A percentile compares a stretch with the other conserved stretches of the same genome.
Evolutionary conservation across 1,139 yeast genomes (phyloP).

Genomic region (Arxiozyma bovina): DNA sequence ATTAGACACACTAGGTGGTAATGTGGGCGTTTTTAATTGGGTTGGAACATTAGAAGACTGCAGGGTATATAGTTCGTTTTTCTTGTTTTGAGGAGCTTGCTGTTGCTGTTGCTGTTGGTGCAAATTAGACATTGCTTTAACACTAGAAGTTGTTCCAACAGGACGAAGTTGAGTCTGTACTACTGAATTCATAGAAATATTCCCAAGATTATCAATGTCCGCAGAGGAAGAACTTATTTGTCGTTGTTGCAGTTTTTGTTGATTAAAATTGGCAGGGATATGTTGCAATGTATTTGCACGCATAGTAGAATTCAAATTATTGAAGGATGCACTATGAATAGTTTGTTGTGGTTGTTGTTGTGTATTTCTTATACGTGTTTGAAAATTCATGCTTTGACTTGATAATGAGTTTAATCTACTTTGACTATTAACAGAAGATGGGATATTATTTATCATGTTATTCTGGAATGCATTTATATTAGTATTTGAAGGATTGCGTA

Average conservation of each 20-base stretch:
- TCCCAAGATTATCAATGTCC: constrained; percentile 5
- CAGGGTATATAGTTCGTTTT: constrained; percentile 1
- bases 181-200: constrained; percentile 22
- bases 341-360: constrained; percentile 4
- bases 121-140: background rate
- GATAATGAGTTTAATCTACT: constrained; percentile 20
- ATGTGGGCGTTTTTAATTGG: constrained; percentile 5
- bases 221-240: constrained; percentile 6
- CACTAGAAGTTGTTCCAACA: background rate
- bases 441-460: constrained; percentile 4
- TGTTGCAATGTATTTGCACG: constrained; percentile 3
- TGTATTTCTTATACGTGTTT: constrained; percentile 6
- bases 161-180: constrained; percentile 17
- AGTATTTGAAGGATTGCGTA: constrained; percentile 29
- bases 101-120: constrained; percentile 2
- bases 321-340: constrained; percentile 5
- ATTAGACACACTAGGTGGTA: constrained; percentile 2
- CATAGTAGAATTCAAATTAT: constrained; percentile 3
- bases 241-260: constrained; percentile 5
- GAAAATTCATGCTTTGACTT: constrained; percentile 7
- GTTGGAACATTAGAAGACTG: background rate
- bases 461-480: constrained; percentile 12
- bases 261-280: constrained; percentile 4
- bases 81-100: constrained; percentile 1
- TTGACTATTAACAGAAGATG: constrained; percentile 9